phyloP scores from a whole-genome alignment of 2,329 filamentous ascomycete genomes.

The Pseudogymnoascus sp. region DNA sequence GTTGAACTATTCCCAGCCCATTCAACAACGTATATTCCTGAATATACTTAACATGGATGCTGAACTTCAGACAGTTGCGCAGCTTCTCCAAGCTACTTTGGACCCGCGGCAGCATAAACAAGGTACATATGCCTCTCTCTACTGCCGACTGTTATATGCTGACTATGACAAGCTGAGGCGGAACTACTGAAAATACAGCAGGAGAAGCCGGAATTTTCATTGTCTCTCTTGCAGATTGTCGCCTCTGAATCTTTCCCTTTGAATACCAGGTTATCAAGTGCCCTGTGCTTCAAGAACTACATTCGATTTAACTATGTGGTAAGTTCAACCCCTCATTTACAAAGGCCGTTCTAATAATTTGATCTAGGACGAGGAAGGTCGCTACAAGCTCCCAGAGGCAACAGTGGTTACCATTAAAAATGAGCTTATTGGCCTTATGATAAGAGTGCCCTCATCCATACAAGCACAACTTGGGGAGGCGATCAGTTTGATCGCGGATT shows the following conservation, averaged over 20 bases:
- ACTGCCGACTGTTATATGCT: constrained; percentile 25
- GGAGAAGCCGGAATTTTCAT: constrained; percentile 77
- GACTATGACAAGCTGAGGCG: constrained; percentile 59
- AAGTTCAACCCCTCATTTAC: constrained; percentile 29
- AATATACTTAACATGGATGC: constrained; percentile 45
- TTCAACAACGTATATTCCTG: constrained; percentile 7
- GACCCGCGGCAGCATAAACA: constrained; percentile 82
- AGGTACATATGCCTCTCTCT: constrained; percentile 48
- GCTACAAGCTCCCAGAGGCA: constrained; percentile 75
- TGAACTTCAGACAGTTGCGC: constrained; percentile 59
- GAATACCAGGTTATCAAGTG: constrained; percentile 78
- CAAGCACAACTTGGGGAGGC: constrained; percentile 94
- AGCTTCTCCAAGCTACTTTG: constrained; percentile 84
- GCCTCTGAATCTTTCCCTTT: constrained; percentile 63
- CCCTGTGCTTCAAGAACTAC: constrained; percentile 98
- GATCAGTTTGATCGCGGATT: constrained; percentile 95
- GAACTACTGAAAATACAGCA: constrained; percentile 68
- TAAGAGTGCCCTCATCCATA: constrained; percentile 75
- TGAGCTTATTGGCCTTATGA: constrained; percentile 95
- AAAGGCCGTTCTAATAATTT: constrained; percentile 17
- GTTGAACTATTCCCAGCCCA: constrained; percentile 2
- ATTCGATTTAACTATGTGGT: constrained; percentile 88
- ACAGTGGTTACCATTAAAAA: constrained; percentile 90
- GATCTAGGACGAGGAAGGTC: constrained; percentile 77
- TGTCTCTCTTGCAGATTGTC: constrained; percentile 84